Percentiles rank a stretch among this genome's conserved stretches.
phyloP scores from a whole-genome alignment of 2,329 filamentous ascomycete species.

The Cytospora piceicola region DNA sequence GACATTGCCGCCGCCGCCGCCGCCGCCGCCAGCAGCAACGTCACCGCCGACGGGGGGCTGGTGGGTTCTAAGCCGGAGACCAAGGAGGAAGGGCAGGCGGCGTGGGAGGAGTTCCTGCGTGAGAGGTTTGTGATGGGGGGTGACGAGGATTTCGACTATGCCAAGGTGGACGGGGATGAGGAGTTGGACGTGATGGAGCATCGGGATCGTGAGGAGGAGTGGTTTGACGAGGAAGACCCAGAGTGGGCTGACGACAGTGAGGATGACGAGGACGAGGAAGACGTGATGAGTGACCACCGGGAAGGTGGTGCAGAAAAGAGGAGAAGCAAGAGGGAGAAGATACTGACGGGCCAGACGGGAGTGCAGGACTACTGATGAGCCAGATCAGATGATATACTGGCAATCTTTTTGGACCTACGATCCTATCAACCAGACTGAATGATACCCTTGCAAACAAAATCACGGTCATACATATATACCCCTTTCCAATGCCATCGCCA shows the following conservation, averaged over 20 bases:
- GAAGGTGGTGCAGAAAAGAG: slow-evolving; percentile 33
- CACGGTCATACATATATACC: not conserved
- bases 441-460: not conserved
- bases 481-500: not conserved
- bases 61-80: slow-evolving; percentile 50
- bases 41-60: slow-evolving; percentile 55
- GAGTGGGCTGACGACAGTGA: slow-evolving; percentile 57
- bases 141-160: slow-evolving; percentile 81
- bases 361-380: slow-evolving; percentile 69
- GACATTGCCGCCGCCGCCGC: slow-evolving; percentile 6
- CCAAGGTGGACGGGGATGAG: slow-evolving; percentile 69
- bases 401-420: not conserved
- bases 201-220: slow-evolving; percentile 70
- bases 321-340: slow-evolving; percentile 32
- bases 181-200: slow-evolving; percentile 68
- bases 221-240: slow-evolving; percentile 80
- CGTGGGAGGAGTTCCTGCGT: slow-evolving; percentile 75
- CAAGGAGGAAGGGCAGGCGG: slow-evolving; percentile 67
- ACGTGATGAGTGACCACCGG: slow-evolving; percentile 24
- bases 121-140: slow-evolving; percentile 74
- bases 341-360: slow-evolving; percentile 64
- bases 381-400: not conserved
- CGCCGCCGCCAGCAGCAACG: slow-evolving; percentile 13
- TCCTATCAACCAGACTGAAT: not conserved
- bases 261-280: slow-evolving; percentile 37